Evolutionary conservation across 352 stramenopile genomes (phyloP).

Genomic region (Globisporangium parvum): DNA sequence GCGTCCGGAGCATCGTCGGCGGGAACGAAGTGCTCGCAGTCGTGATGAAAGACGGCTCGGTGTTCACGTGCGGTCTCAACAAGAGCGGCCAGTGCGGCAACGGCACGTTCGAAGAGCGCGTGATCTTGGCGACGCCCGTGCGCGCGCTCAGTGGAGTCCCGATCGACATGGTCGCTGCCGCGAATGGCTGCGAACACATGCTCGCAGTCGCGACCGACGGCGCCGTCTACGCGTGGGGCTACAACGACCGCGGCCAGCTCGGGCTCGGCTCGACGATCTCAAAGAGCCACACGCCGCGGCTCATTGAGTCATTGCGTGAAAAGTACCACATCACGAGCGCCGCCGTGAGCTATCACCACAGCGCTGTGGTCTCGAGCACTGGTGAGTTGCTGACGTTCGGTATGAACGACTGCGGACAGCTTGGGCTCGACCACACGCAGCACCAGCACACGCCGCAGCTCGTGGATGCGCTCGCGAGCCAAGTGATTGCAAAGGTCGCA

Average conservation of each 20-base stretch:
- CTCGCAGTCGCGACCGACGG: conserved; percentile 71
- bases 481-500: conserved; percentile 62
- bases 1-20: conserved; percentile 56
- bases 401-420: conserved; percentile 86
- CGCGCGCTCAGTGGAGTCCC: conserved; percentile 52
- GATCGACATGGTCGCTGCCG: conserved; percentile 68
- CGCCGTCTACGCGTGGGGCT: conserved; percentile 81
- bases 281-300: conserved; percentile 77
- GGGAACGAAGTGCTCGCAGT: conserved; percentile 85
- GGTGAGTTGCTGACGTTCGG: conserved; percentile 81
- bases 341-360: conserved; percentile 85
- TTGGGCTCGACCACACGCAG: conserved; percentile 77
- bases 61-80: conserved; percentile 83
- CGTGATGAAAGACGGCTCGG: conserved; percentile 74
- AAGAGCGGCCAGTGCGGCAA: conserved; percentile 87
- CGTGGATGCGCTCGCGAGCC: conserved; percentile 59
- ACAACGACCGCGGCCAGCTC: conserved; percentile 83
- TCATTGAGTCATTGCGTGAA: conserved; percentile 79
- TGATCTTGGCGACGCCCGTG: conserved; percentile 70
- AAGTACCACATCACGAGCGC: conserved; percentile 74
- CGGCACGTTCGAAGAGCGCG: conserved; percentile 81
- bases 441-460: conserved; percentile 83
- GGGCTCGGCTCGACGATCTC: conserved; percentile 81
- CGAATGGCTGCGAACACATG: conserved; percentile 87
- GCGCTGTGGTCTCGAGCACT: conserved; percentile 65